Evolutionary conservation across 2,329 filamentous ascomycete genomes (phyloP), one percentile per base, ranked within the genome.

Genomic region (Huntiella moniliformis): DNA sequence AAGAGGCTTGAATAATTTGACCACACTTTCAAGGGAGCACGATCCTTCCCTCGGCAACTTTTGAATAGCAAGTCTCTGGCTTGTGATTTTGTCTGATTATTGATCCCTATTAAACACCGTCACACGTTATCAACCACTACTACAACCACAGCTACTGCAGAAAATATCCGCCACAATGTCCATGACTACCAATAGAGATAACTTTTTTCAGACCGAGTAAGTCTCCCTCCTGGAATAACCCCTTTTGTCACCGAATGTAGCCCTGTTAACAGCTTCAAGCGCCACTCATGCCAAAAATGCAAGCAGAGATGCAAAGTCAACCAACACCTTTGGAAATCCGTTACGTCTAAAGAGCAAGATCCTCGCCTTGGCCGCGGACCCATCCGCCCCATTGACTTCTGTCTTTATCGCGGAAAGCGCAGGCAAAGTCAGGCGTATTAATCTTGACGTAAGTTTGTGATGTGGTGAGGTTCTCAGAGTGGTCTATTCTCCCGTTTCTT

Each of bases 201-300:
- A 91, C 57, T 96, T 92, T 67, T 96, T 96, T 58, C 83, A 95
- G 62, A 92, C 86, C 28, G 82, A 87, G 84, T 91, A 64, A 62
- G 77, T 60, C 17, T 4, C n/a, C n/a, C 16, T 15, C 4, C 3
- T 17, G 10, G 15, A 3, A 12, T 31, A n/a, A 17, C n/a, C 33
- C 12, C 16, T 36, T 36, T 11, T 17, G 16, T 31, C 5, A 12
- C 10, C 6, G n/a, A 39, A 15, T 13, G 3, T 6, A 11, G 8
- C 10, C 17, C 22, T 39, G 33, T 36, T 45, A 39, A 45, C 44
- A 33, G 12, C 17, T 12, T 35, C 15, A 48, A 74, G 71, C 56
- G 69, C 68, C 13, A 62, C 66, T 3, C 66, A 70, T 51, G 65
- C 62, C 38, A 62, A 64, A 52, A 59, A 63, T 31, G 59, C 64